Conservation (phyloP, 352 stramenopile species). For the Lagenidium sp. region DNA sequence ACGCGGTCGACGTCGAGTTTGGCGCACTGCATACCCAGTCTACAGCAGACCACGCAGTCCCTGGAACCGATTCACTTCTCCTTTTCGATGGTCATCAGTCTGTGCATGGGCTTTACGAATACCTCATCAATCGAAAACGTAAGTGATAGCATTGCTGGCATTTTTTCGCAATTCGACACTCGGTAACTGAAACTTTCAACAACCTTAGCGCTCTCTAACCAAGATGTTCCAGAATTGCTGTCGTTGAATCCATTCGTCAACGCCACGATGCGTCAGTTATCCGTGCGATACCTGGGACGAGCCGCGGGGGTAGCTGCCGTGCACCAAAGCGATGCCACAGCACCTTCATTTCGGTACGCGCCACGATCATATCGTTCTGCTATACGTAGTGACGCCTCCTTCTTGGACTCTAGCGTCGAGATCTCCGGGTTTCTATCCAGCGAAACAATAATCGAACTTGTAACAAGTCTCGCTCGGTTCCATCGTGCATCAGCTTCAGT, state of each 20-base stretch:
- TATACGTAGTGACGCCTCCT: too few species aligned
- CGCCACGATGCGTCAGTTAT: constrained; percentile 44
- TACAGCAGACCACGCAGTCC: constrained; percentile 18
- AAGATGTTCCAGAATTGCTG: constrained; percentile 61
- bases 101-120: constrained; percentile 69
- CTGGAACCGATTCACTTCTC: constrained; percentile 53
- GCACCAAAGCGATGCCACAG: constrained; percentile 1
- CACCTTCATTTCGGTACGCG: constrained; percentile 11
- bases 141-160: too few species aligned
- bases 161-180: too few species aligned
- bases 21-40: background rate
- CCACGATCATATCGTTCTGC: background rate
- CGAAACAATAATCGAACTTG: too few species aligned
- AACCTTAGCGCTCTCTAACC: constrained; percentile 70
- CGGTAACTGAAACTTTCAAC: too few species aligned
- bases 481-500: too few species aligned
- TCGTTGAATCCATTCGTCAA: constrained; percentile 46
- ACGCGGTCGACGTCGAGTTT: constrained; percentile 21
- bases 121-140: constrained; percentile 71
- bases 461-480: too few species aligned
- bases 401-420: too few species aligned
- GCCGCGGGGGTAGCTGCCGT: constrained; percentile 1
- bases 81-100: constrained; percentile 50
- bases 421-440: too few species aligned
- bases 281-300: constrained; percentile 31